phyloP scores from a whole-genome alignment of 257 asterid species.

The Ocimum tenuiflorum region DNA sequence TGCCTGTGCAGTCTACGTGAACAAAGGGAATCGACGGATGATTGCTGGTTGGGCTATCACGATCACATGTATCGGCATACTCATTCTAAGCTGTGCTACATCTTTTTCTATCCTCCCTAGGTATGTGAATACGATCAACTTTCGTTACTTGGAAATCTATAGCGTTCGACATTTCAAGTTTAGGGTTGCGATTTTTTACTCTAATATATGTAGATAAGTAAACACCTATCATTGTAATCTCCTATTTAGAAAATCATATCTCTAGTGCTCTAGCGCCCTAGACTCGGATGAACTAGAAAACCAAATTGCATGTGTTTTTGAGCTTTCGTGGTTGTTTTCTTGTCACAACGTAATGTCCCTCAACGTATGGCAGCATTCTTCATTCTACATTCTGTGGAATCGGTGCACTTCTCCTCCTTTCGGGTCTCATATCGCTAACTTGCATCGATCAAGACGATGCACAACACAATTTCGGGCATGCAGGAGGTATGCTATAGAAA shows the following conservation, averaged over 20 bases:
- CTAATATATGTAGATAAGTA: no score
- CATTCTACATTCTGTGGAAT: conserved; percentile 53
- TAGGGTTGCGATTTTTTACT: no score
- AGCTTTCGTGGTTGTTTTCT: no score
- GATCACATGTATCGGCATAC: conserved; percentile 59
- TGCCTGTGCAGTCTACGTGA: conserved; percentile 34
- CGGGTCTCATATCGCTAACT: conserved; percentile 53
- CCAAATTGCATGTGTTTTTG: no score
- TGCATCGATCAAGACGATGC: conserved; percentile 80
- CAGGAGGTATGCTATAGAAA: conserved; percentile 53
- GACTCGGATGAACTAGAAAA: no score
- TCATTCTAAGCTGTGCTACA: conserved; percentile 64
- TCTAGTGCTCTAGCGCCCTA: no score
- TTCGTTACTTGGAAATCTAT: not conserved
- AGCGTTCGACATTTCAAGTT: no score
- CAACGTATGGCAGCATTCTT: conserved; percentile 44
- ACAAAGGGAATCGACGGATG: conserved; percentile 54
- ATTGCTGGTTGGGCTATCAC: conserved; percentile 86
- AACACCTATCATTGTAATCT: no score
- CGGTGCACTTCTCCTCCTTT: conserved; percentile 53
- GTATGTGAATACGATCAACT: conserved; percentile 27
- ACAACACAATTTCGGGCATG: conserved; percentile 73
- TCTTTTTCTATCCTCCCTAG: conserved; percentile 48
- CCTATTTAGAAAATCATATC: no score
- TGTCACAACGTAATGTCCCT: conserved; percentile 5